Evolutionary conservation across 179 eudicot species (phyloP), one percentile per base, ranked within the genome.

Genomic region (Patellifolia procumbens): DNA sequence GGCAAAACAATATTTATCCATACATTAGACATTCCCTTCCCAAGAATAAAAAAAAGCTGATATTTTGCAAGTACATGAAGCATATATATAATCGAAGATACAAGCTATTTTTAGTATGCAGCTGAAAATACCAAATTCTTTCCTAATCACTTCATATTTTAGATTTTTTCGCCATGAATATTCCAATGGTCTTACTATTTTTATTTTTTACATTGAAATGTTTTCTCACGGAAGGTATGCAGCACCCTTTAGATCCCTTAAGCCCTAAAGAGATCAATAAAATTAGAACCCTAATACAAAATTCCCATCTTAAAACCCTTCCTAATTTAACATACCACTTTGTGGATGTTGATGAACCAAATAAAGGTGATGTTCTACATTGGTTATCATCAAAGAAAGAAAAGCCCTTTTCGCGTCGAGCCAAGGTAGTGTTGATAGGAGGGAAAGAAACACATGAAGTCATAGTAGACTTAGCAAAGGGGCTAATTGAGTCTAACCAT

Each of bases 261-360:
- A 87, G 72, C 49, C 88, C 93, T 4, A 60, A 70, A 20, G 97
- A 92, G 59, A 86, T 92, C 63, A 76, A 81, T 75, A 76, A 81
- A 79, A 77, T 88, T 12, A 85, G 83, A 32, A 81, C 49, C 3
- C 82, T 80, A 39, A 53, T 92, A 16, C 79, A 82, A 74, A 89
- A 83, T 12, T 89, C 96, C n/a, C 84, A 88, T 56, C 78, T 83
- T 43, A 85, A 80, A 60, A 69, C 77, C 31, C 78, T 79, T 70
- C 71, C 84, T 0, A 86, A 91, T 70, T 35, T 89, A 61, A 92
- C 90, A 56, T 92, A 86, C 62, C 96, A 92, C 59, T 88, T 77
- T 81, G 86, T 92, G 7, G 97, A 92, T 72, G 83, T 92, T n/a
- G 96, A 91, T 37, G 97, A 92, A 62, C 97, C 96, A 9, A 84